Evolutionary conservation across 1,284 basidiomycete genomes (phyloP), one percentile per base, ranked within the genome.

Genomic region (Golubevia sp.): DNA sequence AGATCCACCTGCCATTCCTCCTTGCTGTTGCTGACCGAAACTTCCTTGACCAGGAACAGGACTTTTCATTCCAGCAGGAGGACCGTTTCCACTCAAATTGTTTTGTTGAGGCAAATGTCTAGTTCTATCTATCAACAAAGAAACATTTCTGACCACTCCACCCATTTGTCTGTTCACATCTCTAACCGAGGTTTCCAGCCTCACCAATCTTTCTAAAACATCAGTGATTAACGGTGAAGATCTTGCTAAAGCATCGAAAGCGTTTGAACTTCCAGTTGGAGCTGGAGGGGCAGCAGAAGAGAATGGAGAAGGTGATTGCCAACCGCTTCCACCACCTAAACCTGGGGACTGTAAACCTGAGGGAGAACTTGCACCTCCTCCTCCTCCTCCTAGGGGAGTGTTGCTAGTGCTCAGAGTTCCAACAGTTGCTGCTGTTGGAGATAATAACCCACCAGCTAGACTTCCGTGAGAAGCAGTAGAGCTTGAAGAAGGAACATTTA

Each of bases 61-160:
- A 27, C 21, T 23, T 52, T 26, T 52, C 7, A 25, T 30, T 18
- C 18, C 48, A 49, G 48, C 20, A 30, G 27, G 24, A 30, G 51
- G 13, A 11, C 11, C 51, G 11, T 15, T 15, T 13, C 24, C 51
- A n/a, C 24, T 25, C 13, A 53, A 15, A 30, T 53, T 30, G 18
- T 25, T 53, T n/a, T 30, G 51, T 52, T 30, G 24, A 64, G 64
- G 44, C 38, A 26, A 58, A 65, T 48, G 54, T 27, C 52, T 66
- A 54, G 71, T 77, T 48, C 90, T 88, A 65, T 93, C 91, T 49
- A 93, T 86, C 58, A 93, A 86, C 13, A 92, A 77, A 76, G 90
- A 88, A 59, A 93, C 88, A 84, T 93, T 93, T 75, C 88, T 88
- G 66, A 90, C 88, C 54, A 94, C 86, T 74, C 92, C 91, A 5